Evolutionary conservation across 768 basidiomycete genomes (phyloP).

Genomic region (Rhizopogon vinicolor): DNA sequence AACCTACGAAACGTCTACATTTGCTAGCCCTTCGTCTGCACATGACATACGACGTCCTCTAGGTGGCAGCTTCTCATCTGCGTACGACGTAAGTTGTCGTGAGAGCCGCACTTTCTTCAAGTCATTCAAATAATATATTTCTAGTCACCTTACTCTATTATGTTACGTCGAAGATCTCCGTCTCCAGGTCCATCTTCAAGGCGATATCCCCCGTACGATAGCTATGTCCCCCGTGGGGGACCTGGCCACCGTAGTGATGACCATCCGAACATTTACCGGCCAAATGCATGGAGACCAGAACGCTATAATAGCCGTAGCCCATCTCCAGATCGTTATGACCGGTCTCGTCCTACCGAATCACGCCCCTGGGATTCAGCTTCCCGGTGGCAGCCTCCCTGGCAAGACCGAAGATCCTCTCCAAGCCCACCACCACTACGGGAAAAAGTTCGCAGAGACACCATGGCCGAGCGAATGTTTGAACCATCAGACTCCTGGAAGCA

Average conservation of each 20-base stretch:
- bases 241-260: slow-evolving; percentile 32
- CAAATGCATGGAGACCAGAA: slow-evolving; percentile 32
- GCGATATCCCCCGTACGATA: slow-evolving; percentile 41
- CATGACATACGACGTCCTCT: slow-evolving; percentile 25
- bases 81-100: slow-evolving; percentile 26
- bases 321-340: slow-evolving; percentile 48
- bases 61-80: slow-evolving; percentile 13
- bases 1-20: slow-evolving; percentile 21
- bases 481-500: slow-evolving; percentile 73
- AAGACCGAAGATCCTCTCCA: slow-evolving; percentile 40
- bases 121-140: slow-evolving; percentile 5
- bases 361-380: slow-evolving; percentile 44
- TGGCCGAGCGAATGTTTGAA: slow-evolving; percentile 60
- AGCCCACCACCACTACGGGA: slow-evolving; percentile 30
- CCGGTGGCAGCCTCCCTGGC: slow-evolving; percentile 36
- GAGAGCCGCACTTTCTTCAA: neutral
- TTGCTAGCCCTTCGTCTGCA: slow-evolving; percentile 17
- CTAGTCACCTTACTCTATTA: slow-evolving; percentile 19
- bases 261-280: slow-evolving; percentile 38
- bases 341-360: slow-evolving; percentile 33
- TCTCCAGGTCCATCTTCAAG: slow-evolving; percentile 45
- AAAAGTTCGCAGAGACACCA: slow-evolving; percentile 31
- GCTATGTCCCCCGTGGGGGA: slow-evolving; percentile 41
- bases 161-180: slow-evolving; percentile 42
- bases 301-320: slow-evolving; percentile 41